These are phyloP conservation scores for Colletotrichum godetiae DNA, from an alignment of 2,329 filamentous ascomycete species.

Conservation along the genomic window DNA sequence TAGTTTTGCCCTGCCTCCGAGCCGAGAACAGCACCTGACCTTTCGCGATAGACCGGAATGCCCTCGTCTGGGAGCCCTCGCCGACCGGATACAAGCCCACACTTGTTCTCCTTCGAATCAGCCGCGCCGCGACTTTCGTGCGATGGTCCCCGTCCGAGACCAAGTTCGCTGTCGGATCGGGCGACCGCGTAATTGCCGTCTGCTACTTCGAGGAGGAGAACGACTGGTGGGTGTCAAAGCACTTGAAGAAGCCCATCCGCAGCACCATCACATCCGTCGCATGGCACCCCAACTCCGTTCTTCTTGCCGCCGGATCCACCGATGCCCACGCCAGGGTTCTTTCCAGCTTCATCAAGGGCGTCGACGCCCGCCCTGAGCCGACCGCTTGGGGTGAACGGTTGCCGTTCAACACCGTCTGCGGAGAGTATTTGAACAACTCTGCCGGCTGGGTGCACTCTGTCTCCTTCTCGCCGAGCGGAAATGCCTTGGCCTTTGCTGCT, in stretches of 20 bases:
- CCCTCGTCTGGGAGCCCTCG: slow-evolving; percentile 97
- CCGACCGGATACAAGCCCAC: slow-evolving; percentile 95
- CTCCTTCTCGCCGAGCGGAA: slow-evolving; percentile 90
- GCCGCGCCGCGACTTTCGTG: slow-evolving; percentile 94
- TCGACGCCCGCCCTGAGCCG: slow-evolving; percentile 86
- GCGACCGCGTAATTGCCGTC: slow-evolving; percentile 92
- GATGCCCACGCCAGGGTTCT: slow-evolving; percentile 97
- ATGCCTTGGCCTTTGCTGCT: slow-evolving; percentile 92
- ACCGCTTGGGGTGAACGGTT: slow-evolving; percentile 94
- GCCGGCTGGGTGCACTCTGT: slow-evolving; percentile 97
- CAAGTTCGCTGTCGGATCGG: slow-evolving; percentile 97
- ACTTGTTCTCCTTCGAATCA: slow-evolving; percentile 95
- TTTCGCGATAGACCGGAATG: slow-evolving; percentile 83
- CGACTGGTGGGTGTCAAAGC: slow-evolving; percentile 99
- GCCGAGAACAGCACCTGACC: slow-evolving; percentile 4
- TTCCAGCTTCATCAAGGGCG: slow-evolving; percentile 95
- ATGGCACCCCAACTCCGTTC: slow-evolving; percentile 98
- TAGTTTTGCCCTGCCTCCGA: neutral
- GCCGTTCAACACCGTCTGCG: slow-evolving; percentile 98
- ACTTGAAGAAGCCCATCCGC: slow-evolving; percentile 98
- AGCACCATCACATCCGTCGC: slow-evolving; percentile 95
- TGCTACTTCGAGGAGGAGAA: slow-evolving; percentile 99
- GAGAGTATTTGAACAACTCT: slow-evolving; percentile 95
- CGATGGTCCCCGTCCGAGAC: slow-evolving; percentile 97
- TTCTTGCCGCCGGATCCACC: slow-evolving; percentile 94